Conservation (phyloP, 345 rosid genomes). For the Linum lewisii region DNA sequence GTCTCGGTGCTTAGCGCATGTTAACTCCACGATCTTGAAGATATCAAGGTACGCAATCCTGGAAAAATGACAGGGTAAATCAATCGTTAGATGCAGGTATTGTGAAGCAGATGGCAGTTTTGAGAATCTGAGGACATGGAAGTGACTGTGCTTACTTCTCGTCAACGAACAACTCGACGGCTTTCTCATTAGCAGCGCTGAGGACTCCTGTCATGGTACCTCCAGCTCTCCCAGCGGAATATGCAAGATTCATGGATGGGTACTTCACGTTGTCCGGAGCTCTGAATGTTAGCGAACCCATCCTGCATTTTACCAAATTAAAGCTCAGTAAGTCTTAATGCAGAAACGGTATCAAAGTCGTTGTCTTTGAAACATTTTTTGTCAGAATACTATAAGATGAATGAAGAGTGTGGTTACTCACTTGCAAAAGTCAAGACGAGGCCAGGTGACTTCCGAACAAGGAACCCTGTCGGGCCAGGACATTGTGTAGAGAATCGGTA, state of each 20-base stretch:
- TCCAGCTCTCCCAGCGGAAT: constrained; percentile 95
- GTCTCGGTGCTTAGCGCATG: constrained; percentile 59
- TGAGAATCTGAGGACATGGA: neutral
- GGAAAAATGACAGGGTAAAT: constrained; percentile 15
- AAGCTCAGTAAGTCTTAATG: neutral
- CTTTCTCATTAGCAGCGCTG: constrained; percentile 91
- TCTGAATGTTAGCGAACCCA: constrained; percentile 81
- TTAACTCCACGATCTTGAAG: constrained; percentile 84
- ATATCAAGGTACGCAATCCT: constrained; percentile 88
- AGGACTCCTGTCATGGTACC: constrained; percentile 99
- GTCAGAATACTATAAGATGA: neutral
- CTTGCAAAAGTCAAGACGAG: constrained; percentile 96
- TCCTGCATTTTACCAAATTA: constrained; percentile 35
- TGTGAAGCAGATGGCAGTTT: neutral
- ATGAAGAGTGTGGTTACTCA: constrained; percentile 24
- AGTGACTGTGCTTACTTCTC: constrained; percentile 56
- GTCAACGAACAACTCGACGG: constrained; percentile 70
- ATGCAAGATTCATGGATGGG: constrained; percentile 93
- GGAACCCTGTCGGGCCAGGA: constrained; percentile 94
- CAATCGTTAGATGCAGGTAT: neutral
- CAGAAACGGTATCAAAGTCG: neutral
- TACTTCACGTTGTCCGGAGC: constrained; percentile 81
- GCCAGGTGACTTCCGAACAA: constrained; percentile 96
- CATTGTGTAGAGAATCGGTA: constrained; percentile 91
- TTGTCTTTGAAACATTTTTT: neutral